Conservation (phyloP, 352 stramenopile species). For the Globisporangium cylindrosporum region DNA sequence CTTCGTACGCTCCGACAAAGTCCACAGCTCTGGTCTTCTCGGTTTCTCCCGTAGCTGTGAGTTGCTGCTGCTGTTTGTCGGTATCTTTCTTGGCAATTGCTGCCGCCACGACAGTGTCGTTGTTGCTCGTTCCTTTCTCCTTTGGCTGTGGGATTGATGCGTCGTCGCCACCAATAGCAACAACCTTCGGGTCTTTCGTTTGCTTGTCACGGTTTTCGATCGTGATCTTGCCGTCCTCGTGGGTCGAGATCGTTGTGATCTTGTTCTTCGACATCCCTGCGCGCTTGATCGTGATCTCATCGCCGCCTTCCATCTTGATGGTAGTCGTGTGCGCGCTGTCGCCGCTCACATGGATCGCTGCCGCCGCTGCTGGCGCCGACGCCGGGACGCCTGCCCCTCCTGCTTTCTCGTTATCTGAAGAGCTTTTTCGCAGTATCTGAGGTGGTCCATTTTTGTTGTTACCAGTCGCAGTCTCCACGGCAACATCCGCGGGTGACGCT, state of each 20-base stretch:
- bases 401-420: constrained; percentile 1
- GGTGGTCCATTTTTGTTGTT: background rate
- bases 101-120: background rate
- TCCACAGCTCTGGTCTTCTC: constrained; percentile 10
- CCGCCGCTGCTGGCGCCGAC: background rate
- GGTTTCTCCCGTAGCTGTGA: constrained; percentile 1
- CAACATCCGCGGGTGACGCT: constrained; percentile 2
- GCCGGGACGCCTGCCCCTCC: background rate
- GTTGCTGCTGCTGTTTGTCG: background rate
- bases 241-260: constrained; percentile 64
- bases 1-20: constrained; percentile 19
- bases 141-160: background rate
- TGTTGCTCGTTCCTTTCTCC: background rate
- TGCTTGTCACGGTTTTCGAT: constrained; percentile 46
- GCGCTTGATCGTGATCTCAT: constrained; percentile 81
- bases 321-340: constrained; percentile 51
- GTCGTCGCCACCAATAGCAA: background rate
- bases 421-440: background rate
- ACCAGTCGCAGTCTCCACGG: background rate
- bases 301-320: constrained; percentile 71
- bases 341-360: constrained; percentile 23
- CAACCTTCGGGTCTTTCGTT: constrained; percentile 11
- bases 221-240: constrained; percentile 74
- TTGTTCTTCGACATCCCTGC: constrained; percentile 52
- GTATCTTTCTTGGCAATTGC: background rate